Evolutionary conservation across 169 alveolate genomes (phyloP).

Genomic region (Perkinsus marinus): DNA sequence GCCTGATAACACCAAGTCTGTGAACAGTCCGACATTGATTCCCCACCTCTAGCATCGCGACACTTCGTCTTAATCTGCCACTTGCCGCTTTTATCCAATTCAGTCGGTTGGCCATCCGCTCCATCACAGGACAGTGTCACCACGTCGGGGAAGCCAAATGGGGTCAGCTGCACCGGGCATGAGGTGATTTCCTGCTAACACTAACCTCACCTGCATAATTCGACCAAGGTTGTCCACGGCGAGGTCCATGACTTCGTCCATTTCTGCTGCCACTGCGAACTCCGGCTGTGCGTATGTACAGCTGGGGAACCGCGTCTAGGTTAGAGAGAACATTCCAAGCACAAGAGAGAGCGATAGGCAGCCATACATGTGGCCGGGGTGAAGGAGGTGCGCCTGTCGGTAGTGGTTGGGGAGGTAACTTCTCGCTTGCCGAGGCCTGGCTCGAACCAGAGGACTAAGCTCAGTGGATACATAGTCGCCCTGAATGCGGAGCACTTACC

Average conservation of each 20-base stretch:
- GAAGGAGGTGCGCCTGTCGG: not conserved
- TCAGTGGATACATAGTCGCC: not conserved
- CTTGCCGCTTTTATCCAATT: not conserved
- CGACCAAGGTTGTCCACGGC: not conserved
- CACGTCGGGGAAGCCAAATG: not conserved
- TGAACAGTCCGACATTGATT: not conserved
- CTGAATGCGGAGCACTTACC: not conserved
- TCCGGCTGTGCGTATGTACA: not conserved
- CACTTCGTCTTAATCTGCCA: not conserved
- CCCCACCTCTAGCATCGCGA: not conserved
- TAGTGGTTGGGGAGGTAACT: not conserved
- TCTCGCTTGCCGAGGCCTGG: not conserved
- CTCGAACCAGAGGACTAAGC: not conserved
- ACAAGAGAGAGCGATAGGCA: not conserved
- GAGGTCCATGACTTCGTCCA: not conserved
- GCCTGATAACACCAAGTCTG: not conserved
- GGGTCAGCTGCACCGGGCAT: not conserved
- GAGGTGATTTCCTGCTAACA: not conserved
- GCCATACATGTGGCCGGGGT: not conserved
- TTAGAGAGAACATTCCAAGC: not conserved
- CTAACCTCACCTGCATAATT: not conserved
- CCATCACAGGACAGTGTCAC: not conserved
- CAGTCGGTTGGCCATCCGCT: not conserved
- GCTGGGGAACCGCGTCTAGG: not conserved
- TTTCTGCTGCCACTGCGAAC: not conserved